Evolutionary conservation across 164 flowering plant species (phyloP).

Genomic region (Platanus orientalis): DNA sequence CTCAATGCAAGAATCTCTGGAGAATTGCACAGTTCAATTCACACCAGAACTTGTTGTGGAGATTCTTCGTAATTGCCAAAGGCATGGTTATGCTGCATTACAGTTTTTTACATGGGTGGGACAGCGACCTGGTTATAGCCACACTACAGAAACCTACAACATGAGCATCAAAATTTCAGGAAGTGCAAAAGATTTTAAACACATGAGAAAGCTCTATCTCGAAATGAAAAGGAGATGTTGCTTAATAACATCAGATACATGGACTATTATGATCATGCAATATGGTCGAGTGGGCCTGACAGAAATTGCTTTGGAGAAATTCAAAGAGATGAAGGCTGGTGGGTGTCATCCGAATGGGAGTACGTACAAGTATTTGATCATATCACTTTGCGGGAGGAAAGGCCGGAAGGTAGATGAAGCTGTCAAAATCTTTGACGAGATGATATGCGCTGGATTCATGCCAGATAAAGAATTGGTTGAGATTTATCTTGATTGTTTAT

Average conservation of each 20-base stretch:
- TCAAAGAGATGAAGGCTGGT: constrained; percentile 58
- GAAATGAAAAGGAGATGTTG: constrained; percentile 74
- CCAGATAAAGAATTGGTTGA: constrained; percentile 73
- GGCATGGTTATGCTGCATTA: constrained; percentile 42
- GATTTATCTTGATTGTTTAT: constrained; percentile 60
- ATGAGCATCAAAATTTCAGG: constrained; percentile 81
- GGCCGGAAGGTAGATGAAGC: constrained; percentile 74
- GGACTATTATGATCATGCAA: constrained; percentile 84
- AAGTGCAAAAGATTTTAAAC: constrained; percentile 64
- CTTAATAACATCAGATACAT: constrained; percentile 58
- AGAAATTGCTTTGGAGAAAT: constrained; percentile 54
- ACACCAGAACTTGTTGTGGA: constrained; percentile 65
- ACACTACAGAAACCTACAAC: constrained; percentile 68
- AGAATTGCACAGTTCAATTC: constrained; percentile 36
- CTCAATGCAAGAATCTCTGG: constrained; percentile 46
- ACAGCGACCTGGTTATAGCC: constrained; percentile 45
- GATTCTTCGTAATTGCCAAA: constrained; percentile 36
- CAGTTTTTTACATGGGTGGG: constrained; percentile 76
- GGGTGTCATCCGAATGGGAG: constrained; percentile 50
- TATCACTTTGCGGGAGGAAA: constrained; percentile 68
- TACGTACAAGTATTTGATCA: constrained; percentile 66
- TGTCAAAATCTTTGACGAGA: constrained; percentile 50
- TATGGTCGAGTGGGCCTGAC: constrained; percentile 80
- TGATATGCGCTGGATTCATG: constrained; percentile 40
- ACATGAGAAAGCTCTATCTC: constrained; percentile 64